Conservation (phyloP, 768 basidiomycete genomes). For the Leccinum incarnatum region DNA sequence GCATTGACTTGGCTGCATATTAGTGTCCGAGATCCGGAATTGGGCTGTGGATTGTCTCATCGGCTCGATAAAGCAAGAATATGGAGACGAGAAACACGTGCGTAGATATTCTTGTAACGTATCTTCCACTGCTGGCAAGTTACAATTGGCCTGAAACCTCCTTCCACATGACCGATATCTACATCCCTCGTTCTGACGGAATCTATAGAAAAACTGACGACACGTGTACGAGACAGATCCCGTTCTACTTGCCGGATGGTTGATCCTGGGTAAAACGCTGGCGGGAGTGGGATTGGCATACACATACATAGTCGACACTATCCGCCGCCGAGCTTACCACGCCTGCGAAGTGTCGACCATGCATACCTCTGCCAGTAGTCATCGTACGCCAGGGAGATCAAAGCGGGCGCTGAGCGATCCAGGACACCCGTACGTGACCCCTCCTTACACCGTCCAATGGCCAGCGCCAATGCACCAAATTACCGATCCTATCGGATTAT, state of each 20-base stretch:
- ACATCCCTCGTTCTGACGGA: background rate
- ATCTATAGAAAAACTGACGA: background rate
- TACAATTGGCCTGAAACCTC: background rate
- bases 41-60: background rate
- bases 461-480: conserved; percentile 25
- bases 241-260: background rate
- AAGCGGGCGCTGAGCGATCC: conserved; percentile 24
- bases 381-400: conserved; percentile 12
- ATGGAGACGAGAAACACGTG: background rate
- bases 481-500: conserved; percentile 14
- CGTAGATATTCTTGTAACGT: background rate
- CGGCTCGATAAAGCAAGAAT: background rate
- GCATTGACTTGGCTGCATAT: conserved; percentile 14
- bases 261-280: background rate
- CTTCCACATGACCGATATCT: background rate
- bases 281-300: background rate
- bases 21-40: conserved; percentile 1
- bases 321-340: background rate
- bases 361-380: conserved; percentile 11
- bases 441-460: conserved; percentile 25
- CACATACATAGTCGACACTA: background rate
- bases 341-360: conserved; percentile 3
- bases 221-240: conserved; percentile 6
- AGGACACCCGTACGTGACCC: conserved; percentile 17
- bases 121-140: background rate